Evolutionary conservation across 2,329 filamentous ascomycete species (phyloP).

Genomic region (Phaeosphaeriaceae sp.): DNA sequence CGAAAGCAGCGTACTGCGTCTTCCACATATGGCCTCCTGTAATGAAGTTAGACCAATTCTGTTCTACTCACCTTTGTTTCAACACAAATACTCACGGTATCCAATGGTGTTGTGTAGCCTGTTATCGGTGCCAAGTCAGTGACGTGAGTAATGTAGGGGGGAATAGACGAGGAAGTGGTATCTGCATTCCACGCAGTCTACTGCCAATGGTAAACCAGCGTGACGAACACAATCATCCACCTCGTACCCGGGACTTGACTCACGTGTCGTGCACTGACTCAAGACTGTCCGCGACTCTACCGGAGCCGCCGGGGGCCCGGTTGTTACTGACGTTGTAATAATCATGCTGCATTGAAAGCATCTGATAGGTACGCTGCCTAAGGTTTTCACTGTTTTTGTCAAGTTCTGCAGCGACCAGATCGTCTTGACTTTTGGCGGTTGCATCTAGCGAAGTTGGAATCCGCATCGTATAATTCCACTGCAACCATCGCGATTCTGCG

Average conservation of each 20-base stretch:
- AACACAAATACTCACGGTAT: background rate
- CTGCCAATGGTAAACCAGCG: too few relatives aligned
- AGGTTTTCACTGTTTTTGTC: slow-evolving; percentile 70
- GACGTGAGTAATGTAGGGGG: too few relatives aligned
- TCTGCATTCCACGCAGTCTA: too few relatives aligned
- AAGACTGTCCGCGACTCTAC: slow-evolving; percentile 24
- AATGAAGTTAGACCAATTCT: background rate
- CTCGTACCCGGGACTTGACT: too few relatives aligned
- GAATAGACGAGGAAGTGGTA: too few relatives aligned
- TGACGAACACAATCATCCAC: too few relatives aligned
- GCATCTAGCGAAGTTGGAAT: slow-evolving; percentile 19
- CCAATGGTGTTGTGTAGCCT: slow-evolving; percentile 38
- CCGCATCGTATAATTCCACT: slow-evolving; percentile 53
- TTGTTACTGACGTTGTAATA: slow-evolving; percentile 68
- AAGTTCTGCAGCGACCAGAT: slow-evolving; percentile 47
- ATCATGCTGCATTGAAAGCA: slow-evolving; percentile 61
- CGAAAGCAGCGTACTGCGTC: slow-evolving; percentile 77
- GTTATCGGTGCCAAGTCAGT: too few relatives aligned
- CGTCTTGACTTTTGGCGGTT: slow-evolving; percentile 31
- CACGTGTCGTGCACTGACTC: slow-evolving; percentile 38
- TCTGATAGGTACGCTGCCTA: slow-evolving; percentile 61
- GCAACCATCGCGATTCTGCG: slow-evolving; percentile 15
- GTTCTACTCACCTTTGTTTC: background rate
- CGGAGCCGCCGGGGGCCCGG: slow-evolving; percentile 38
- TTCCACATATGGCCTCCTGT: slow-evolving; percentile 55